Conservation (phyloP, 2,329 filamentous ascomycete genomes). For the Phialocephala subalpina region DNA sequence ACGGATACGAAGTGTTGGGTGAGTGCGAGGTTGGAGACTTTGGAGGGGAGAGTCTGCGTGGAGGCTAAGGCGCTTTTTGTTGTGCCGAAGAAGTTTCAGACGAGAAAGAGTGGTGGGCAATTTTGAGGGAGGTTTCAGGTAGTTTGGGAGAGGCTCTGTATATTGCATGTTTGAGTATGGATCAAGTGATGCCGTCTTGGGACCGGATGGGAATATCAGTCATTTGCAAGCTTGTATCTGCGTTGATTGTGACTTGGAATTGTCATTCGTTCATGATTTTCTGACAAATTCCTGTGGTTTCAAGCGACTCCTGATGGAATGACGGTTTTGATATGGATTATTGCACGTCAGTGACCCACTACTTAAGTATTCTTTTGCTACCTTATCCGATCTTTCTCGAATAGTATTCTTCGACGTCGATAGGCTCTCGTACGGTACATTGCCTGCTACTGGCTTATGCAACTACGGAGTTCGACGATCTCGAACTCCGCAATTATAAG, state of each 20-base stretch:
- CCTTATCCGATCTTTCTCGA: background rate
- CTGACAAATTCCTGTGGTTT: background rate
- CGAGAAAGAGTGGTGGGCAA: conserved; percentile 23
- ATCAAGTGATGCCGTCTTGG: background rate
- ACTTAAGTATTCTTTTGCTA: background rate
- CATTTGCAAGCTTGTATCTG: background rate
- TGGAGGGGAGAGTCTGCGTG: conserved; percentile 64
- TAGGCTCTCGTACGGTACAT: background rate
- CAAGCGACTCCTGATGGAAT: background rate
- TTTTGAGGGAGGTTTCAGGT: conserved; percentile 20
- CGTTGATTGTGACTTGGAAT: background rate
- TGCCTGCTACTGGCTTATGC: background rate
- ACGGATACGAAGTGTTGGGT: conserved; percentile 62
- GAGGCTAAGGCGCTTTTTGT: conserved; percentile 66
- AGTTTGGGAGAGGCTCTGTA: background rate
- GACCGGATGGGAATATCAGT: background rate
- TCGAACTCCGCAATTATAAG: background rate
- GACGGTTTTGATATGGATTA: background rate
- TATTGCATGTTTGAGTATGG: background rate
- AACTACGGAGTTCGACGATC: background rate
- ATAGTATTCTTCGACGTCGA: background rate
- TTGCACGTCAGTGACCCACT: background rate
- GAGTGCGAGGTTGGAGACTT: conserved; percentile 59
- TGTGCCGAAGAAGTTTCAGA: conserved; percentile 55
- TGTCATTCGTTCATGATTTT: background rate